These are phyloP conservation scores for Penicillium digitatum DNA, from an alignment of 2,329 filamentous ascomycete genomes.

Conservation along the genomic window DNA sequence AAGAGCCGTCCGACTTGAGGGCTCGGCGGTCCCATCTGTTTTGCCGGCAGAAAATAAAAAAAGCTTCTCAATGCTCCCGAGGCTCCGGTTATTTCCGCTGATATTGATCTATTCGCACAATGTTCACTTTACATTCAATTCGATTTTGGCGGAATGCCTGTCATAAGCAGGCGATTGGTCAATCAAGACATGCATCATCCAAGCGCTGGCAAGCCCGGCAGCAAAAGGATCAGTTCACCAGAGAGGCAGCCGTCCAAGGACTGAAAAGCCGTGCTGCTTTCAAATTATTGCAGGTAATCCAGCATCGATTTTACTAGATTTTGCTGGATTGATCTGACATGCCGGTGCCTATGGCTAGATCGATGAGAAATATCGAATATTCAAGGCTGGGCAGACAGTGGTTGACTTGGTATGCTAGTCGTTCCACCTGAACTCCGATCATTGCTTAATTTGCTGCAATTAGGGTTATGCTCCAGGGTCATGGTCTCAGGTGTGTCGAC, in stretches of 20 bases:
- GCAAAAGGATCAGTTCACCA: constrained; percentile 65
- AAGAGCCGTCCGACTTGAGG: background rate
- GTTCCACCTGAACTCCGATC: background rate
- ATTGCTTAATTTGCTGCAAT: constrained; percentile 1
- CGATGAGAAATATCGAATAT: constrained; percentile 74
- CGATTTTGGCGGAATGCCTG: background rate
- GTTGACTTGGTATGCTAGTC: constrained; percentile 67
- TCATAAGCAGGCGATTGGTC: background rate
- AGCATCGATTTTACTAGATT: background rate
- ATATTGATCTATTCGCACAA: constrained; percentile 1
- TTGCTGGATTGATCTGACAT: background rate
- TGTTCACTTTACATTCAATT: constrained; percentile 9
- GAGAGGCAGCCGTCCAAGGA: constrained; percentile 70
- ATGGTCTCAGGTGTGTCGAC: constrained; percentile 52
- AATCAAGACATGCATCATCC: constrained; percentile 51
- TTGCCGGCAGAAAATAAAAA: constrained; percentile 19
- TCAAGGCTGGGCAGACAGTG: constrained; percentile 75
- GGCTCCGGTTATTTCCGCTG: background rate
- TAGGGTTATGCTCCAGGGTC: constrained; percentile 54
- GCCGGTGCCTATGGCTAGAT: constrained; percentile 53
- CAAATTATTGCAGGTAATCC: constrained; percentile 74
- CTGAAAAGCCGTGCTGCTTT: constrained; percentile 90
- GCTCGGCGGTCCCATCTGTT: background rate
- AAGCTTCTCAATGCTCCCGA: background rate
- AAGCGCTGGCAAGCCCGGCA: constrained; percentile 82